Evolutionary conservation across 1,139 yeast genomes (phyloP).

Genomic region (Blastobotrys aristatus): DNA sequence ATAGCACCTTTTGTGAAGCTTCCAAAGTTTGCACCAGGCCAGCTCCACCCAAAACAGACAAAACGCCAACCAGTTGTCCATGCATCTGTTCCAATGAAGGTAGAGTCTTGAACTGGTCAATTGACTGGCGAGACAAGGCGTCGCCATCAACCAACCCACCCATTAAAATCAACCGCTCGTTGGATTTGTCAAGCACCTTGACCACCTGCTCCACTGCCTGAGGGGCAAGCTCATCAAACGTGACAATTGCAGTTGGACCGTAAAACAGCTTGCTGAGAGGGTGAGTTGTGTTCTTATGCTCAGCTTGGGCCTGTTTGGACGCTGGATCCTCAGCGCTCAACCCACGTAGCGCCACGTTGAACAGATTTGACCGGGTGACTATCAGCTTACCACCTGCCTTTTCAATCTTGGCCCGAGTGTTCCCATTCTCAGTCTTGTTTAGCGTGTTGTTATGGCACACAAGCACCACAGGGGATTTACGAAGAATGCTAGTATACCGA

Average conservation of each 20-base stretch:
- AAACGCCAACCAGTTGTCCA: constrained; percentile 77
- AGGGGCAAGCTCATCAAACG: constrained; percentile 70
- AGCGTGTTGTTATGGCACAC: constrained; percentile 83
- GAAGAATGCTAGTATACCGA: constrained; percentile 66
- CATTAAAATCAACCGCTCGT: constrained; percentile 69
- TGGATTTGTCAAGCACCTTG: constrained; percentile 55
- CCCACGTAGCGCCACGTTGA: constrained; percentile 72
- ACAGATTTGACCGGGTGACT: constrained; percentile 61
- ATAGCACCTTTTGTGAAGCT: constrained; percentile 58
- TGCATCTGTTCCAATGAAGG: constrained; percentile 70
- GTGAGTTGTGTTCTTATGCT: constrained; percentile 39
- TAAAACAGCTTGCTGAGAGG: constrained; percentile 64
- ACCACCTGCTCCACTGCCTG: constrained; percentile 54
- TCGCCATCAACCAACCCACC: constrained; percentile 78
- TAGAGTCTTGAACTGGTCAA: constrained; percentile 63
- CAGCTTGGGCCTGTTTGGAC: constrained; percentile 45
- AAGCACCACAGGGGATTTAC: constrained; percentile 60
- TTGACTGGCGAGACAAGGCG: constrained; percentile 48
- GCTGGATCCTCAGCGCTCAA: constrained; percentile 73
- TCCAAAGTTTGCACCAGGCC: constrained; percentile 81
- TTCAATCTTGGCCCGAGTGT: constrained; percentile 55
- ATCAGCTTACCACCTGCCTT: constrained; percentile 63
- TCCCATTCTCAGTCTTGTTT: constrained; percentile 59
- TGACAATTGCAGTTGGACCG: constrained; percentile 86
- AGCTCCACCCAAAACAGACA: constrained; percentile 81